phyloP scores from a whole-genome alignment of 106 monocot species.

The Dactylorhiza incarnata region DNA sequence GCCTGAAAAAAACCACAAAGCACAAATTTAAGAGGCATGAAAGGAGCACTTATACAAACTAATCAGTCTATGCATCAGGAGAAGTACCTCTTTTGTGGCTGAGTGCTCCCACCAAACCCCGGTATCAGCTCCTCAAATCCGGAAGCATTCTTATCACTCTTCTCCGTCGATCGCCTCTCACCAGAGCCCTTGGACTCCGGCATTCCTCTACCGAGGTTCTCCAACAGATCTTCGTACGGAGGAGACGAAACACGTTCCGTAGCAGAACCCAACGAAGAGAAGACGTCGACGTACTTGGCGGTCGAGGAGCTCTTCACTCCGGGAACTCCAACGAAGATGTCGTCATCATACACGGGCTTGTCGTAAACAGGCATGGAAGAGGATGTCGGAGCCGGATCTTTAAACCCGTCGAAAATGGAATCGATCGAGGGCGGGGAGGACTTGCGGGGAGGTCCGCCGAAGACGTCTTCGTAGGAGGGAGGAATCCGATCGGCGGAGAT shows the following conservation, averaged over 20 bases:
- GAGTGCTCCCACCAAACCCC: conserved; percentile 42
- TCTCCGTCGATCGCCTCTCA: conserved; percentile 3
- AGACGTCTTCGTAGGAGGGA: conserved; percentile 25
- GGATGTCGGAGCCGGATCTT: conserved; percentile 11
- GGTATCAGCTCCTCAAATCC: conserved; percentile 57
- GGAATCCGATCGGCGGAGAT: background rate
- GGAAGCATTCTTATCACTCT: conserved; percentile 1
- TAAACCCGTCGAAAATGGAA: conserved; percentile 25
- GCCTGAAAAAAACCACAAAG: background rate
- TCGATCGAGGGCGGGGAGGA: conserved; percentile 19
- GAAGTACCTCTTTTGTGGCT: conserved; percentile 18
- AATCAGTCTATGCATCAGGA: background rate
- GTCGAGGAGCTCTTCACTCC: conserved; percentile 32
- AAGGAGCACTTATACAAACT: background rate
- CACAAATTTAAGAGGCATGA: background rate
- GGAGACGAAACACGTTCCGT: conserved; percentile 6
- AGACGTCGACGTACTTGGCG: conserved; percentile 37
- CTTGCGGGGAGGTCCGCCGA: conserved; percentile 6
- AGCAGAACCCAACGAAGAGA: conserved; percentile 13
- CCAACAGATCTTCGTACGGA: conserved; percentile 33
- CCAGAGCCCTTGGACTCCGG: conserved; percentile 5
- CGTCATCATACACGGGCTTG: conserved; percentile 55
- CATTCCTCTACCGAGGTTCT: conserved; percentile 18
- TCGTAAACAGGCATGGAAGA: conserved; percentile 42
- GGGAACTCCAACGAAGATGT: conserved; percentile 54